These are phyloP conservation scores for Tuber aestivum DNA, from an alignment of 495 filamentous ascomycete genomes.

Conservation along the genomic window DNA sequence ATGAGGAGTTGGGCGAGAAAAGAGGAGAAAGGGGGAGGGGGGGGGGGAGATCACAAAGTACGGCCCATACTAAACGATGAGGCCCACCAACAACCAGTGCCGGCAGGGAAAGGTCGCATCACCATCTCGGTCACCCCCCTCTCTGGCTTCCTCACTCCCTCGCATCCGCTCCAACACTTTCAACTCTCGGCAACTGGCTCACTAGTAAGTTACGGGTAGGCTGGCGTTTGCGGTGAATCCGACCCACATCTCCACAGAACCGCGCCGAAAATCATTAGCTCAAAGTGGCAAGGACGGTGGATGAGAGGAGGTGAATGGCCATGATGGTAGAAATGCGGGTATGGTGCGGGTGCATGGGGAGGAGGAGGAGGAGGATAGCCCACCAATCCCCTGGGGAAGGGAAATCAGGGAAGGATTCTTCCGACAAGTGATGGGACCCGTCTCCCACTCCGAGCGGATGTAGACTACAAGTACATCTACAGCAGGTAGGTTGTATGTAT, in stretches of 20 bases:
- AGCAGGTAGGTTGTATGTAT: background rate
- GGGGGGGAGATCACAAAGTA: background rate
- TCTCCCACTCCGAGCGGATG: background rate
- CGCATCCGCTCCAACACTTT: background rate
- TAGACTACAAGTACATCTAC: background rate
- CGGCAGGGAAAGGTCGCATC: conserved; percentile 2
- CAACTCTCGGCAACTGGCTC: background rate
- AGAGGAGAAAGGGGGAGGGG: background rate
- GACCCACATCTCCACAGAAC: background rate
- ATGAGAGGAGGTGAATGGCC: background rate
- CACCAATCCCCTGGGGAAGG: background rate
- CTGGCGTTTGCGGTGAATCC: conserved; percentile 2
- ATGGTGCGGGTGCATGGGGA: background rate
- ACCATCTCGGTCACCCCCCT: background rate
- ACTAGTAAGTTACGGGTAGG: conserved; percentile 3
- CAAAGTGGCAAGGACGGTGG: background rate
- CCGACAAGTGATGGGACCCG: background rate
- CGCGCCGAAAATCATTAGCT: background rate
- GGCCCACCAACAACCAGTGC: background rate
- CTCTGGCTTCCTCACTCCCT: background rate
- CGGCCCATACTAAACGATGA: background rate
- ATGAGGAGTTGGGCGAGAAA: background rate
- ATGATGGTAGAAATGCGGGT: background rate
- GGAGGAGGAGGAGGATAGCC: background rate
- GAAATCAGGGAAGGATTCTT: background rate